Conservation (phyloP, 73 alveolate genomes). For the Paramecium octaurelia region DNA sequence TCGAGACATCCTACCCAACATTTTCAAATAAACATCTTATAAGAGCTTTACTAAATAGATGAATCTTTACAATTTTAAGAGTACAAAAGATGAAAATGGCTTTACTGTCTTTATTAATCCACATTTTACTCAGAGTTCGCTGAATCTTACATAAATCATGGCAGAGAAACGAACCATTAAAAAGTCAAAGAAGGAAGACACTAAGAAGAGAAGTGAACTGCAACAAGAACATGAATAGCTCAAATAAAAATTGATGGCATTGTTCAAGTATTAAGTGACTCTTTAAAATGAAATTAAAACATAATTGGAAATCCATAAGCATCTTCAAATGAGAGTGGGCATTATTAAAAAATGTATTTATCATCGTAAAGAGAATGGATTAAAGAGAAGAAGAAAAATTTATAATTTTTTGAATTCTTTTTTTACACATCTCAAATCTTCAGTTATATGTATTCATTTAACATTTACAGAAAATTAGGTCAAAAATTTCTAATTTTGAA, state of each 20-base stretch:
- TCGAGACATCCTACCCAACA: not conserved
- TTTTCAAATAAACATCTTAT: not conserved
- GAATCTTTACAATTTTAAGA: slow-evolving; percentile 33
- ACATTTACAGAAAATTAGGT: not conserved
- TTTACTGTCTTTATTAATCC: not conserved
- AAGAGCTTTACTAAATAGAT: slow-evolving; percentile 28
- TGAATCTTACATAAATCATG: not conserved
- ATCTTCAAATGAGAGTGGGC: not conserved
- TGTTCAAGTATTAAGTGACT: not conserved
- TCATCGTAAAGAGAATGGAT: not conserved
- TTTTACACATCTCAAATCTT: not conserved
- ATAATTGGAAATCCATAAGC: not conserved
- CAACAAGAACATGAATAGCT: not conserved
- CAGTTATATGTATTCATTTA: not conserved
- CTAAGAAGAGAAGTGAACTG: not conserved
- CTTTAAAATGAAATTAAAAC: not conserved
- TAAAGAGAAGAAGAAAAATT: not conserved
- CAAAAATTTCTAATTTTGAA: slow-evolving; percentile 9
- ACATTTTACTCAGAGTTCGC: not conserved
- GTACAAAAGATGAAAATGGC: slow-evolving; percentile 42
- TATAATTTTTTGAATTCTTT: not conserved
- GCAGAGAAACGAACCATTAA: not conserved
- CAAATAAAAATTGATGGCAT: not conserved
- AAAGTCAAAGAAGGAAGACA: not conserved
- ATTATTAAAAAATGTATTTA: not conserved